phyloP scores from a whole-genome alignment of 2,329 filamentous ascomycete genomes.

The Ophiostoma sp. region DNA sequence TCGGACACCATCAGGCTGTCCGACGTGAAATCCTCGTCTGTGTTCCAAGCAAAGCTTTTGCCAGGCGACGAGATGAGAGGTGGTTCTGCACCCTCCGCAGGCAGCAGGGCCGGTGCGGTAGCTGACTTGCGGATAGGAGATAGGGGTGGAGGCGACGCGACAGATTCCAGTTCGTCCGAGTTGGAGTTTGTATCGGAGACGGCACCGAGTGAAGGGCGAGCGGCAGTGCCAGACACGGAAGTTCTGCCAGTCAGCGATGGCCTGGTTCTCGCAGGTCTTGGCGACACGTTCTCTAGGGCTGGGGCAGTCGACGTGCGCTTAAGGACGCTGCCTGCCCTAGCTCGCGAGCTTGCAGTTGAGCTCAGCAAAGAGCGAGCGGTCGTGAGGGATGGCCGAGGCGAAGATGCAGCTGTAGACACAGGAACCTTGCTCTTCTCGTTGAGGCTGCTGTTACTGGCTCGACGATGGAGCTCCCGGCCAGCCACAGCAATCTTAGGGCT shows the following conservation, averaged over 20 bases:
- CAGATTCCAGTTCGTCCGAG: not conserved
- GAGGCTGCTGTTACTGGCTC: constrained; percentile 35
- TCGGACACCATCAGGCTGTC: constrained; percentile 51
- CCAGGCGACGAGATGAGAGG: constrained; percentile 36
- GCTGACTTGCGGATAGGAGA: not conserved
- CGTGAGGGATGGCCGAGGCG: not conserved
- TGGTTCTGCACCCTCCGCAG: not conserved
- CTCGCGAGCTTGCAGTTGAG: constrained; percentile 10
- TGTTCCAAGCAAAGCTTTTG: constrained; percentile 51
- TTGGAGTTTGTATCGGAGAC: not conserved
- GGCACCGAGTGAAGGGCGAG: not conserved
- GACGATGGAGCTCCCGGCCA: constrained; percentile 33
- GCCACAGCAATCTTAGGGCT: constrained; percentile 37
- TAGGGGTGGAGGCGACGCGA: not conserved
- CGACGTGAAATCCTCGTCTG: constrained; percentile 54
- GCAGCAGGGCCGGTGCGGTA: not conserved
- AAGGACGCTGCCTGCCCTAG: not conserved
- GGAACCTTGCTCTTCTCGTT: constrained; percentile 26
- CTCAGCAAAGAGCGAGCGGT: not conserved
- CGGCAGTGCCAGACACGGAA: not conserved
- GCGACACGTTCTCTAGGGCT: not conserved
- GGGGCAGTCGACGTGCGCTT: constrained; percentile 18
- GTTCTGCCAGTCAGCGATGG: not conserved
- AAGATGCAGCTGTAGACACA: not conserved
- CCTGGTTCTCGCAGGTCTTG: not conserved